phyloP scores from a whole-genome alignment of 2,329 filamentous ascomycete species.

The Grosmannia huntii region DNA sequence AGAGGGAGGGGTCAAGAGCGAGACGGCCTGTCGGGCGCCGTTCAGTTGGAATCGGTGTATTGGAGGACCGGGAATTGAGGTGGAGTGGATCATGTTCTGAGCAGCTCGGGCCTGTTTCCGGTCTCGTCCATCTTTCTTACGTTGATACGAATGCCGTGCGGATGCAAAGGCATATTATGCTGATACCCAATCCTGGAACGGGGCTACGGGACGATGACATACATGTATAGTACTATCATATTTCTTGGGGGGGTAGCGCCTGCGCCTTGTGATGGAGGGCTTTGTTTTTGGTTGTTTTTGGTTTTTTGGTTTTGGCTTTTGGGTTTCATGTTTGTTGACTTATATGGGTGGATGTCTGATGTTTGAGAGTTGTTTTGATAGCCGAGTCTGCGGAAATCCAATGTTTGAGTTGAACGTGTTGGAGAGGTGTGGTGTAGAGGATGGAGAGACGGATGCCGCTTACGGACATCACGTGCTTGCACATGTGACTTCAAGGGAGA shows the following conservation, averaged over 20 bases:
- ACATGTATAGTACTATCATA: background rate
- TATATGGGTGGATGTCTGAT: background rate
- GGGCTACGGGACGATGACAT: background rate
- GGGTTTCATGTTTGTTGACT: background rate
- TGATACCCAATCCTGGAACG: background rate
- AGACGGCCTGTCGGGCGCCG: slow-evolving; percentile 30
- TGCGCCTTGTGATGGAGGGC: too few species aligned
- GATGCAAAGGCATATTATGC: background rate
- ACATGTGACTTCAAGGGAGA: too few species aligned
- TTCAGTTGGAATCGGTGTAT: slow-evolving; percentile 48
- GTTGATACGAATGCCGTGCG: background rate
- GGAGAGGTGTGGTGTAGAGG: too few species aligned
- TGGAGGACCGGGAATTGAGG: slow-evolving; percentile 40
- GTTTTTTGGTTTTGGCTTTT: background rate
- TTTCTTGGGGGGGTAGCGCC: too few species aligned
- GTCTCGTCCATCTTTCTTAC: background rate
- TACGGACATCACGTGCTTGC: too few species aligned
- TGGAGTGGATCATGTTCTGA: slow-evolving; percentile 56
- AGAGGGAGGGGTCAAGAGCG: slow-evolving; percentile 31
- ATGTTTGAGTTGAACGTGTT: too few species aligned
- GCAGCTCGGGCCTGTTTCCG: background rate
- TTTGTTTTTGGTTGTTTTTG: background rate
- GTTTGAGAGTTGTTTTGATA: background rate
- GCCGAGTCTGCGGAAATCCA: background rate
- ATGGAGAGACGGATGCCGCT: too few species aligned